Evolutionary conservation across 2,329 filamentous ascomycete genomes (phyloP), one percentile per base, ranked within the genome.

Genomic region (Periconia sp.): DNA sequence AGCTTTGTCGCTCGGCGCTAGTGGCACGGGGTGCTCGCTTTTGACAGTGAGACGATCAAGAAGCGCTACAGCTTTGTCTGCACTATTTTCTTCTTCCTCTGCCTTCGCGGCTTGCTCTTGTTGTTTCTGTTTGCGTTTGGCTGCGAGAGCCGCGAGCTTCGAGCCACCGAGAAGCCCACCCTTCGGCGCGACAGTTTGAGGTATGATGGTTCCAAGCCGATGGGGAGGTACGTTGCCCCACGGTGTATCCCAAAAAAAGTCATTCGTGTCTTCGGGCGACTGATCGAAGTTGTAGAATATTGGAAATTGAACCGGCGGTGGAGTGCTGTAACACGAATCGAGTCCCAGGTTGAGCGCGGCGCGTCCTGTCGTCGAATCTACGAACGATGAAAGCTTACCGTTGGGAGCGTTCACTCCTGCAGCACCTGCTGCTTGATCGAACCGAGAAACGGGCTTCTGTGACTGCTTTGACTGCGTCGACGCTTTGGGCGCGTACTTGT

Each of bases 121-220:
- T 40, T 88, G 86, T 73, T 92, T 96, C 75, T 90, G 92, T 71
- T 92, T 92, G 27, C 92, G 83, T 50, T 90, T 89, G 33, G 91
- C 91, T 48, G 93, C 92, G 41, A 99, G 79, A 45, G 91, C 91
- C 64, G 96, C 93, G 44, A 99, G 79, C 67, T 99, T 99, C 6
- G 93, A 82, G 33, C 94, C 95, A 30, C 94, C 95, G 2, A 96
- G 75, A 0, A 99, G 79, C 2, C 91, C 88, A 17, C 86, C 83
- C 45, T 77, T 78, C 49, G 82, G 85, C 57, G 76, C 76, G 35
- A 82, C 54, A 73, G 81, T 84, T 41, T 86, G 75, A n/a, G 30
- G 23, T 37, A 92, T 82, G 15, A 88, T 80, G 15, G 79, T 71
- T 37, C 88, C 83, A 60, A 83, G 81, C 30, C 90, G 85, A 45